Evolutionary conservation across 2,329 filamentous ascomycete species (phyloP).

Genomic region (Akanthomyces dipterigenus): DNA sequence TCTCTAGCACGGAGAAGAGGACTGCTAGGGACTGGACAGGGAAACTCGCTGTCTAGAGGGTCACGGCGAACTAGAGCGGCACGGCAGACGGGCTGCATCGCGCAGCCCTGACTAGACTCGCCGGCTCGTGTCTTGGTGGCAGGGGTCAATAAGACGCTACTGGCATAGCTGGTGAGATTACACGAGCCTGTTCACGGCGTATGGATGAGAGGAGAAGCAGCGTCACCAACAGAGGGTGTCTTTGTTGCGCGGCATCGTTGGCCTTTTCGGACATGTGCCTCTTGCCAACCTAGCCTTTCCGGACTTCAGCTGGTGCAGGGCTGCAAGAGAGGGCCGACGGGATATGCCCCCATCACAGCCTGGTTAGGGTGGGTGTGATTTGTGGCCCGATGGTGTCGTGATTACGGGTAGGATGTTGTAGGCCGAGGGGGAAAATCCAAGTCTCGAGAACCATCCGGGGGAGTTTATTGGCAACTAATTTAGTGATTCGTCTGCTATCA

Average conservation of each 20-base stretch:
- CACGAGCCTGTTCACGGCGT: background rate
- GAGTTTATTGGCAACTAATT: too few relatives aligned
- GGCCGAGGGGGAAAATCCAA: too few relatives aligned
- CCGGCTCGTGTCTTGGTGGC: background rate
- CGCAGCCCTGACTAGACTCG: background rate
- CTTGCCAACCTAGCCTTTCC: background rate
- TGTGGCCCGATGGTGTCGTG: too few relatives aligned
- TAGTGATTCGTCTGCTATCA: too few relatives aligned
- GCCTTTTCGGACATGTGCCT: background rate
- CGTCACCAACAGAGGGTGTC: too few relatives aligned
- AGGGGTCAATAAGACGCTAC: background rate
- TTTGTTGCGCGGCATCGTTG: background rate
- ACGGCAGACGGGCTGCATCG: background rate
- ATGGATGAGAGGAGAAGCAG: background rate
- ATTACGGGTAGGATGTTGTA: too few relatives aligned
- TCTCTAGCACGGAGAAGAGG: too few relatives aligned
- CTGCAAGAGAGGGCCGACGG: background rate
- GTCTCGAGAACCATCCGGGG: too few relatives aligned
- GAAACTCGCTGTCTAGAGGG: too few relatives aligned
- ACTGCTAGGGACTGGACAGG: too few relatives aligned
- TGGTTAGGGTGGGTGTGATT: background rate
- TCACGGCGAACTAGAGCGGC: too few relatives aligned
- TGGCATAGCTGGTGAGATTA: background rate
- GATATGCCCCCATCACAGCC: background rate
- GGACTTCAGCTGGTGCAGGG: background rate